These are phyloP conservation scores for Yamadazyma olivae DNA, from an alignment of 805 yeast species.

Conservation along the genomic window DNA sequence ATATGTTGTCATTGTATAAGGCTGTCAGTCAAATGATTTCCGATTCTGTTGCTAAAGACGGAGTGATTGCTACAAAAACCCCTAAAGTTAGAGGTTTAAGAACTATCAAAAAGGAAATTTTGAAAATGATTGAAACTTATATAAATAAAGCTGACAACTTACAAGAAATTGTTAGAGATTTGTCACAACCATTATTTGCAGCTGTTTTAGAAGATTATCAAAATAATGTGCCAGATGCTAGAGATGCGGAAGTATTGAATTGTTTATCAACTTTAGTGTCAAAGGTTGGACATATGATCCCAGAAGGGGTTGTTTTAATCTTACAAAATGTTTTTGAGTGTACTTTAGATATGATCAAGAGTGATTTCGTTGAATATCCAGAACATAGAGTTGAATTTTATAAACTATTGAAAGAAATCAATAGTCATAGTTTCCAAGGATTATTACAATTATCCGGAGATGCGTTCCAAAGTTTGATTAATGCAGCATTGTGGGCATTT, in stretches of 20 bases:
- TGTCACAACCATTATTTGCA: slow-evolving; percentile 76
- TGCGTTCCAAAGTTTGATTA: slow-evolving; percentile 86
- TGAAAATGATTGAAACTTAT: slow-evolving; percentile 85
- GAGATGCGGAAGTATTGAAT: slow-evolving; percentile 95
- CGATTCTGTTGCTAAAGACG: slow-evolving; percentile 72
- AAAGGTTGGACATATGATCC: slow-evolving; percentile 83
- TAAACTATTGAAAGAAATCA: slow-evolving; percentile 82
- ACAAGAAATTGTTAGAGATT: slow-evolving; percentile 78
- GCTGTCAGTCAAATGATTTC: slow-evolving; percentile 89
- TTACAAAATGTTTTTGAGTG: slow-evolving; percentile 90
- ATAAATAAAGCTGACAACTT: slow-evolving; percentile 81
- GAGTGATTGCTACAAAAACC: slow-evolving; percentile 87
- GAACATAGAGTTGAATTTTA: slow-evolving; percentile 97
- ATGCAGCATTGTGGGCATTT: slow-evolving; percentile 97
- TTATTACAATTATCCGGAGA: slow-evolving; percentile 84
- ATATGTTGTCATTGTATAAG: slow-evolving; percentile 83
- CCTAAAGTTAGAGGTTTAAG: slow-evolving; percentile 94
- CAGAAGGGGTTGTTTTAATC: slow-evolving; percentile 84
- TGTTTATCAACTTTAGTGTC: slow-evolving; percentile 89
- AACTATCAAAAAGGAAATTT: slow-evolving; percentile 91
- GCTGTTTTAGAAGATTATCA: slow-evolving; percentile 90
- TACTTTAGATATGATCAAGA: slow-evolving; percentile 92
- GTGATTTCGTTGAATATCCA: slow-evolving; percentile 94
- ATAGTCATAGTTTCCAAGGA: slow-evolving; percentile 81
- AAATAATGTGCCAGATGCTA: slow-evolving; percentile 87